phyloP scores from a whole-genome alignment of 352 stramenopile genomes.

The Globisporangium lucens region DNA sequence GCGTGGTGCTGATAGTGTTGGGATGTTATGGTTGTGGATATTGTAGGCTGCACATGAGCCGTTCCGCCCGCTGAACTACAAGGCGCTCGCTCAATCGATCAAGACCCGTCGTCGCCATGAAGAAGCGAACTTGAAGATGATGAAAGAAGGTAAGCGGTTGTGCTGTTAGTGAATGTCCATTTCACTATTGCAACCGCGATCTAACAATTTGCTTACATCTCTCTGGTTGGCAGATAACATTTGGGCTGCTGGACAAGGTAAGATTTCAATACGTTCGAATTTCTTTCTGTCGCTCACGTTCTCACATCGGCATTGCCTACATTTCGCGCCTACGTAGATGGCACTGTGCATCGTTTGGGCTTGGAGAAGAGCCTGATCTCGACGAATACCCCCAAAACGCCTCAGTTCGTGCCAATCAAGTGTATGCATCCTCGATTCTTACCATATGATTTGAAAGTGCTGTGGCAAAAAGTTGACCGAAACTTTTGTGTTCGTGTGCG shows the following conservation, averaged over 20 bases:
- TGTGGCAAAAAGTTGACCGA: neutral
- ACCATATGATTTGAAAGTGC: neutral
- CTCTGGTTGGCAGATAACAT: conserved; percentile 59
- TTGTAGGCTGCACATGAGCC: conserved; percentile 64
- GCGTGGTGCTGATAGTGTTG: neutral
- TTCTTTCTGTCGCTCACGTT: neutral
- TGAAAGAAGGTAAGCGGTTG: conserved; percentile 52
- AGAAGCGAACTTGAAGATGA: conserved; percentile 79
- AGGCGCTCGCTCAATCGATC: conserved; percentile 73
- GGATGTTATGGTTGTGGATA: neutral
- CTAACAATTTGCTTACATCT: neutral
- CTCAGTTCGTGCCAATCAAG: conserved; percentile 63
- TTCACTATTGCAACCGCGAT: neutral
- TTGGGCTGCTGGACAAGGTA: conserved; percentile 65
- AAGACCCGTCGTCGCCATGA: conserved; percentile 76
- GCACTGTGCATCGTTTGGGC: conserved; percentile 76
- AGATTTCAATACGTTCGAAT: neutral
- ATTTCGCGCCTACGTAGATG: conserved; percentile 30
- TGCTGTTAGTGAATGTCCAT: neutral
- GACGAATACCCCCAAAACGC: conserved; percentile 38
- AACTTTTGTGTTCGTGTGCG: neutral
- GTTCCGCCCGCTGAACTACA: conserved; percentile 88
- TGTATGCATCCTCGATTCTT: conserved; percentile 14
- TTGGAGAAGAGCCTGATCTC: conserved; percentile 86
- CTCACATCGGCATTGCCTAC: neutral